Evolutionary conservation across 129 eudicot genomes (phyloP).

Genomic region (Logfia minima): DNA sequence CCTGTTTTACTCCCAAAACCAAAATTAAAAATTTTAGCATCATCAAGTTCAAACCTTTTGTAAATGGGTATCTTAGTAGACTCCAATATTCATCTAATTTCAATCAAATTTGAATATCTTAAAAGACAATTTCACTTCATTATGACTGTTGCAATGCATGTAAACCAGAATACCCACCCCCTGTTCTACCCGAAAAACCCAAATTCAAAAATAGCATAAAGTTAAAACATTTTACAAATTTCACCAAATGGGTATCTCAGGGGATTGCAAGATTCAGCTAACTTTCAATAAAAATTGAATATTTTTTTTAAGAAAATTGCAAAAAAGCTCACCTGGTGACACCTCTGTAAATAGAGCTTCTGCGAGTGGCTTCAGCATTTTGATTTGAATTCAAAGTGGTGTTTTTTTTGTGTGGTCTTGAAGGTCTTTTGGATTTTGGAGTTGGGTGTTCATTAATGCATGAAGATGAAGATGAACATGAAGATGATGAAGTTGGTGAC

Average conservation of each 20-base stretch:
- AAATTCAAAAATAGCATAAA: slow-evolving; percentile 13
- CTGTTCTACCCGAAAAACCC: slow-evolving; percentile 25
- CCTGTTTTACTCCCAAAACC: slow-evolving; percentile 19
- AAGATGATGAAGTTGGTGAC: slow-evolving; percentile 43
- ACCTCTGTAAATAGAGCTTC: slow-evolving; percentile 94
- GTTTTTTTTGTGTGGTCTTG: slow-evolving; percentile 38
- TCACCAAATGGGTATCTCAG: slow-evolving; percentile 5
- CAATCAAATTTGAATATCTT: neutral
- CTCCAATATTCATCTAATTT: neutral
- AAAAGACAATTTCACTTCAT: neutral
- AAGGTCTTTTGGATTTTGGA: slow-evolving; percentile 36
- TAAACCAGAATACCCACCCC: slow-evolving; percentile 12
- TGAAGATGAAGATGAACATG: slow-evolving; percentile 60
- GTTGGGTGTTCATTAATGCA: slow-evolving; percentile 46
- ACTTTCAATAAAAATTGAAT: neutral
- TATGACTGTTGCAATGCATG: slow-evolving; percentile 25
- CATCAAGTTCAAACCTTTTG: neutral
- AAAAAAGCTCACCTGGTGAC: slow-evolving; percentile 65
- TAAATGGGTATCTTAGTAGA: neutral
- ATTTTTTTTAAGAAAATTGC: slow-evolving; percentile 1
- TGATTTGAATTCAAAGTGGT: slow-evolving; percentile 24
- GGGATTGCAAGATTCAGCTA: neutral
- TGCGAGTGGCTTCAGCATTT: slow-evolving; percentile 44
- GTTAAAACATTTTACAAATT: neutral
- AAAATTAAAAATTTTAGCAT: neutral